Base-by-base conservation (phyloP, 2,329 filamentous ascomycete species). In the Apiospora saccharicola region DNA sequence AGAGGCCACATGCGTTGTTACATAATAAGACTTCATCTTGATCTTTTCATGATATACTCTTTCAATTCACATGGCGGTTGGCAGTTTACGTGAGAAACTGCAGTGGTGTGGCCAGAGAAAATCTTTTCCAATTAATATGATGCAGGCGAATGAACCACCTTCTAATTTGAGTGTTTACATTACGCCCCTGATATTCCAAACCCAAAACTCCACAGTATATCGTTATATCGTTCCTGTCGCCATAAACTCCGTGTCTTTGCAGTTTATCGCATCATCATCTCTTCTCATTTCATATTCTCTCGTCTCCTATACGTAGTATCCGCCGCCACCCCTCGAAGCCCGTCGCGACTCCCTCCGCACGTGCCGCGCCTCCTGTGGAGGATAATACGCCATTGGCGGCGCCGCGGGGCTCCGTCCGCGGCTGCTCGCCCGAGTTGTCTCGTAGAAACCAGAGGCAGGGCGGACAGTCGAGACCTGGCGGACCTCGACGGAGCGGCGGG, bases 401-500 rank as follows among this genome's bases (percentile, higher is more conserved):
- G 67, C 67, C 16, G 67, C 67, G 1, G 67, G 67, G 16, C 67
- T 69, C 4, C 67, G 67, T 4, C 67, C 67, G 2, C 67, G 26
- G 4, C 44, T 47, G 0, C 5, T 26, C 3, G 1, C 44, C 0
- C 67, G 43, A 4, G 30, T 64, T 0, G 30, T 64, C 30, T 64
- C 57, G 30, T 64, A 64, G 57, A 41, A 64, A 3, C 53, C 53
- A 1, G 53, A 12, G 4, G 34, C 67, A 0, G 67, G 67, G 2
- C 44, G 67, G 14, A 69, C 26, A 8, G 67, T 49, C 1, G 67
- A 47, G 26, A 69, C 67, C 44, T 69, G 26, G 16, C 67, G 67
- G 44, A 69, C n/a, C 34, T 69, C 67, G 26, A 69, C 26, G 4
- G 67, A 69, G 44, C 67, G 67, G 10, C 26, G 67, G 2, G 44